Conservation (phyloP, 352 stramenopile species). For the Phytophthora rubi region DNA sequence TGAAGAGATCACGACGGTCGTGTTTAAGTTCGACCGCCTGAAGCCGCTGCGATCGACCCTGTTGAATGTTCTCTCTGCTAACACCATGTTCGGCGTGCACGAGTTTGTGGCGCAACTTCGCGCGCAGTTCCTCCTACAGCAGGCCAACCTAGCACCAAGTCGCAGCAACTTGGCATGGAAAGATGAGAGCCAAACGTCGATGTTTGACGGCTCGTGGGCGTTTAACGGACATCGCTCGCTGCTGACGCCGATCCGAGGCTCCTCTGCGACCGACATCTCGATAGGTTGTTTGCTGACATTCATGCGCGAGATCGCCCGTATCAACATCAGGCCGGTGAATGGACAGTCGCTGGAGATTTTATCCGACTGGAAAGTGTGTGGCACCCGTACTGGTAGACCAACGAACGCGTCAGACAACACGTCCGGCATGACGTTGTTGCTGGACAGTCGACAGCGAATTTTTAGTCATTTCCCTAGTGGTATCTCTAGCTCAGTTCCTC, state of each 20-base stretch:
- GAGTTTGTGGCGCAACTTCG: constrained; percentile 47
- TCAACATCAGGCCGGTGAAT: constrained; percentile 35
- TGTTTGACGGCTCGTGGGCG: constrained; percentile 38
- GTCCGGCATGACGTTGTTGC: constrained; percentile 38
- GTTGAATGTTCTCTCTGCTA: constrained; percentile 36
- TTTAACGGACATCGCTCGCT: constrained; percentile 34
- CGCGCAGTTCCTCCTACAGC: constrained; percentile 35
- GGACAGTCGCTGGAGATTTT: constrained; percentile 24
- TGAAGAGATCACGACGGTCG: constrained; percentile 44
- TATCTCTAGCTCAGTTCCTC: constrained; percentile 41
- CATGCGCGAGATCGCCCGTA: constrained; percentile 37
- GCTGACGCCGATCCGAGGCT: constrained; percentile 21
- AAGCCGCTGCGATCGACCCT: constrained; percentile 36
- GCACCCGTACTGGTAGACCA: neutral
- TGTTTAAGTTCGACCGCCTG: constrained; percentile 45
- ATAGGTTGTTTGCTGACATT: constrained; percentile 39
- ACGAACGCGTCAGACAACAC: neutral
- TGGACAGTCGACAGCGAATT: constrained; percentile 48
- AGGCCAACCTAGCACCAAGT: constrained; percentile 4
- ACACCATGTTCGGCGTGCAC: constrained; percentile 45
- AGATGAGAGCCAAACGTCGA: constrained; percentile 5
- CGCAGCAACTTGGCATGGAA: neutral
- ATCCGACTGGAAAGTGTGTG: constrained; percentile 33
- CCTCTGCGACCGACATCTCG: constrained; percentile 19
- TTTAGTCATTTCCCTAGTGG: constrained; percentile 57